phyloP scores from a whole-genome alignment of 2,329 filamentous ascomycete genomes.

The Botrytis aclada region DNA sequence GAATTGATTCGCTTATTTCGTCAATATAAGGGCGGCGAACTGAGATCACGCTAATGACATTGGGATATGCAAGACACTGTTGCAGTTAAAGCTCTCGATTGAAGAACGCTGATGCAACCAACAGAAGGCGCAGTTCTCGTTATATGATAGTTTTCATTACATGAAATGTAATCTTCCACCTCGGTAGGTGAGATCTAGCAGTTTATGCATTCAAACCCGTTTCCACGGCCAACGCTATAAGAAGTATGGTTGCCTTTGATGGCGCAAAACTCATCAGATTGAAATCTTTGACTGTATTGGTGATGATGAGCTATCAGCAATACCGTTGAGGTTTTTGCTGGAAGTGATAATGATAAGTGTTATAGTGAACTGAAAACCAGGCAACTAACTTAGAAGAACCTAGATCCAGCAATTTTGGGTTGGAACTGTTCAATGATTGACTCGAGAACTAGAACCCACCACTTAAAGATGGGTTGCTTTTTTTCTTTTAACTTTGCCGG shows the following conservation, averaged over 20 bases:
- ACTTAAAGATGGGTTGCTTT: background rate
- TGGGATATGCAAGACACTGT: background rate
- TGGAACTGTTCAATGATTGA: fast-evolving
- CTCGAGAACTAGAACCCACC: fast-evolving
- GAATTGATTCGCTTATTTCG: background rate
- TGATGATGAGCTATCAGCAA: background rate
- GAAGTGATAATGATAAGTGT: background rate
- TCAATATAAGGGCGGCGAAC: background rate
- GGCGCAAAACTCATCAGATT: background rate
- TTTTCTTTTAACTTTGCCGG: fast-evolving
- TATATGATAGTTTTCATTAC: background rate
- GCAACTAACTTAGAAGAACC: background rate
- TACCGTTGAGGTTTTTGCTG: background rate
- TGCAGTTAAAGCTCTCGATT: background rate
- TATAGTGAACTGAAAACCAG: background rate
- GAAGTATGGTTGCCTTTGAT: too few species aligned
- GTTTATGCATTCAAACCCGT: background rate
- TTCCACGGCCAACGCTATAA: background rate
- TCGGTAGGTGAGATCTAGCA: background rate
- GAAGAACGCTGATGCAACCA: background rate
- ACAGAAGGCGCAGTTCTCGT: background rate
- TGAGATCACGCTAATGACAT: background rate
- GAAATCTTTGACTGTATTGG: background rate
- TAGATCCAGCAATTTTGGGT: background rate
- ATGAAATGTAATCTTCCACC: background rate